Conservation (phyloP, 176 grass and related monocot genomes). For the Guadua angustifolia region DNA sequence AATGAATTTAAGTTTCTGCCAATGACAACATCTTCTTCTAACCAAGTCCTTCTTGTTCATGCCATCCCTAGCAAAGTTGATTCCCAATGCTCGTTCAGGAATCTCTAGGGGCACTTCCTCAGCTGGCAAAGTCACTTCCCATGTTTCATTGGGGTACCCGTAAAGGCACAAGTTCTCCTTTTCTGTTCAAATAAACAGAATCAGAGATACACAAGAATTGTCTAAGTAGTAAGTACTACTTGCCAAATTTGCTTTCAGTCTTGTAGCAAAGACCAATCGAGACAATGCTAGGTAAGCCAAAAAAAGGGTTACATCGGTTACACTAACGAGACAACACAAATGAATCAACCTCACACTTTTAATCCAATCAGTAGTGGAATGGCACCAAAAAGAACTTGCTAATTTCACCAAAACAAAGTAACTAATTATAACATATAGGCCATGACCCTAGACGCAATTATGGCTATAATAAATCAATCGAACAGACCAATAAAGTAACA, state of each 20-base stretch:
- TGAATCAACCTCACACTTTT: background rate
- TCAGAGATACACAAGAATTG: conserved; percentile 25
- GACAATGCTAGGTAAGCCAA: background rate
- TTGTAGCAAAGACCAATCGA: conserved; percentile 22
- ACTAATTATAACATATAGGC: background rate
- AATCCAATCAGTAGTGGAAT: conserved; percentile 1
- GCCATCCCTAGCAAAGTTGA: conserved; percentile 95
- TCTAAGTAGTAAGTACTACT: background rate
- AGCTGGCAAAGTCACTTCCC: conserved; percentile 95
- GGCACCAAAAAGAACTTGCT: background rate
- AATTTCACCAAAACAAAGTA: conserved; percentile 14
- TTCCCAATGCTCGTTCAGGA: conserved; percentile 91
- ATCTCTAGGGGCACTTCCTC: conserved; percentile 96
- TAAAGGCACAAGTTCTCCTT: conserved; percentile 98
- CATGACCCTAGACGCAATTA: conserved; percentile 33
- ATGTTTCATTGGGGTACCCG: conserved; percentile 89
- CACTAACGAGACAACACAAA: conserved; percentile 36
- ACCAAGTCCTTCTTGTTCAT: conserved; percentile 86
- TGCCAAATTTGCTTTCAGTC: conserved; percentile 15
- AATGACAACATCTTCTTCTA: too few relatives aligned
- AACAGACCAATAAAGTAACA: background rate
- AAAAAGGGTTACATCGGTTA: background rate
- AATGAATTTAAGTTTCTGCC: too few relatives aligned
- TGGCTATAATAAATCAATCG: background rate
- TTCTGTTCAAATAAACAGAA: conserved; percentile 54